Evolutionary conservation across 768 basidiomycete genomes (phyloP), one percentile per base, ranked within the genome.

Genomic region (Russula sp.): DNA sequence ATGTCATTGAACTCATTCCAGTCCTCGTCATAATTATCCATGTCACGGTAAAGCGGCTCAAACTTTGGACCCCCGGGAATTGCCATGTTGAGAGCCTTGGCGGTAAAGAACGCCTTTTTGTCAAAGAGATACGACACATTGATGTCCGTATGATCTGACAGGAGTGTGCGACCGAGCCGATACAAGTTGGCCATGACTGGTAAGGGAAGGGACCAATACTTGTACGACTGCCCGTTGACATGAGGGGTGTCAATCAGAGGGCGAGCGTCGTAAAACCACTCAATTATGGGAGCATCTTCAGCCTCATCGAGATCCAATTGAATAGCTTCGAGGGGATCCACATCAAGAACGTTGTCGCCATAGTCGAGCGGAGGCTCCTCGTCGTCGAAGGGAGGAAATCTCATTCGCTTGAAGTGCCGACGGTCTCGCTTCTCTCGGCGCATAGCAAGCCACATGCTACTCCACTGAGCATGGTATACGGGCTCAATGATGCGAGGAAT

Each of bases 1-100:
- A 98, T 97, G 71, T 99, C 97, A 72, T 99, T 99, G 70, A 99
- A 99, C 73, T 97, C 94, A 73, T 97, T 97, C 94, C 94, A 97
- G 71, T 99, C 97, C 72, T 98, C 97, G 70, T 99, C 97, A 67
- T 93, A 98, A 13, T 88, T 80, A 70, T 98, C 97, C 87, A 95
- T 93, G 69, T 99, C 97, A 52, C 96, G 84, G 74, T 93, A 93
- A 32, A 99, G 78, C 16, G 96, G 97, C 78, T 99, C 97, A 65
- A 98, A 99, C 73, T 98, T 97, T 2, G 97, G 97, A 51, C 97
- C 97, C 60, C 96, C 97, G 0, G 97, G 97, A 67, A 97, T 96
- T 53, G 94, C 93, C 83, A 95, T 86, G 74, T 95, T 96, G 66
- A 96, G 80, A 14, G 94, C 94, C 75, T 99, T 99, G 35, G 97